A percentile compares a stretch with the other conserved stretches of the same genome.
phyloP scores from a whole-genome alignment of 2,329 filamentous ascomycete species.

The Alternaria rosae region DNA sequence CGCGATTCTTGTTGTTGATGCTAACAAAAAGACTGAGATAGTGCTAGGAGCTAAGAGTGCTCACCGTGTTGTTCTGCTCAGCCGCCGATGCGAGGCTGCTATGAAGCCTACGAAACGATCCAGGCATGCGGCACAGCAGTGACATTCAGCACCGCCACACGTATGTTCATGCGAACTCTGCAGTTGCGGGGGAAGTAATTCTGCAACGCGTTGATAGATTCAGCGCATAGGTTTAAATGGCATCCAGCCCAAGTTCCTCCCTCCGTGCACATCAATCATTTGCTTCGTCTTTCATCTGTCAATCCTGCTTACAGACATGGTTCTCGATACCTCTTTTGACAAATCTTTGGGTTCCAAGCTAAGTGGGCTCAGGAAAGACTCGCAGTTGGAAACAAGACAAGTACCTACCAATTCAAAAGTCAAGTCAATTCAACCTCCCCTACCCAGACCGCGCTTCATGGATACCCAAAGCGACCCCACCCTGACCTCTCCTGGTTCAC shows the following conservation, averaged over 20 bases:
- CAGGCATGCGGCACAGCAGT: slow-evolving; percentile 4
- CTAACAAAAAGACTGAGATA: neutral
- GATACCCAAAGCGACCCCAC: neutral
- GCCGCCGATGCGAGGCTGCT: neutral
- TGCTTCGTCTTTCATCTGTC: neutral
- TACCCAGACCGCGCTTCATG: neutral
- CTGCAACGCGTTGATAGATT: neutral
- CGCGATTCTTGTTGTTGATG: neutral
- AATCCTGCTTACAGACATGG: neutral
- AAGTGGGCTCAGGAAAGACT: neutral
- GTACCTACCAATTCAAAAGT: neutral
- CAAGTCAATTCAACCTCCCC: neutral
- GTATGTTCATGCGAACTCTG: slow-evolving; percentile 1
- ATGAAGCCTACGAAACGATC: neutral
- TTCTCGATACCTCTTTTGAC: neutral
- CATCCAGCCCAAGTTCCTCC: neutral
- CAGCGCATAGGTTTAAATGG: neutral
- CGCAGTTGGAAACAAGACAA: neutral
- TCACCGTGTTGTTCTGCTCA: neutral
- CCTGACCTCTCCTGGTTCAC: neutral
- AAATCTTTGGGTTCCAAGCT: neutral
- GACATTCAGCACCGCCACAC: slow-evolving; percentile 18
- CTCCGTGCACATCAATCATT: neutral
- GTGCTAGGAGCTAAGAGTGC: neutral
- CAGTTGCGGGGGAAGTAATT: neutral